Percentiles rank a stretch among this genome's conserved stretches.
Evolutionary conservation across 805 yeast genomes (phyloP).

Genomic region (Kazachstania africana): DNA sequence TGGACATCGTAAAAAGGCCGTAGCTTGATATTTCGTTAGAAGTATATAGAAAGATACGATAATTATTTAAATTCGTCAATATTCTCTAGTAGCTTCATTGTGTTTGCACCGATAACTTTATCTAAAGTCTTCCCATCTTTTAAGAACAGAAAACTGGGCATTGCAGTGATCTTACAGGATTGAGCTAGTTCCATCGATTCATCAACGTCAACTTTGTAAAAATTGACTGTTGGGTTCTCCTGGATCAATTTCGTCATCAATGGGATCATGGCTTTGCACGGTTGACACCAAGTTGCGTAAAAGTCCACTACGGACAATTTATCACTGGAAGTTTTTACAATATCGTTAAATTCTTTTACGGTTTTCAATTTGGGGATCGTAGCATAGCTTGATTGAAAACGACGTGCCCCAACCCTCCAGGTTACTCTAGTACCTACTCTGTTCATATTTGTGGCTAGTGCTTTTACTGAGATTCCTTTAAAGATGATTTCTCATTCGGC

Average conservation of each 20-base stretch:
- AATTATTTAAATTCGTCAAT: background rate
- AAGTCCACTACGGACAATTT: conserved; percentile 49
- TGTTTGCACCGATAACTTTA: conserved; percentile 53
- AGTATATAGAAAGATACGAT: no score
- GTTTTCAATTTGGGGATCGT: conserved; percentile 27
- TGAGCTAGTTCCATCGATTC: conserved; percentile 45
- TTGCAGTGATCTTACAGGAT: conserved; percentile 53
- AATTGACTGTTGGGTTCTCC: conserved; percentile 36
- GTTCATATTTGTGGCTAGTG: no score
- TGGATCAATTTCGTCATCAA: conserved; percentile 32
- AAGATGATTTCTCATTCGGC: no score
- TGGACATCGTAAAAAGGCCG: no score
- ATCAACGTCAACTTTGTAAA: conserved; percentile 66
- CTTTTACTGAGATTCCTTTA: no score
- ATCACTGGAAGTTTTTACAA: conserved; percentile 17
- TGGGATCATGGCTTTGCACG: conserved; percentile 66
- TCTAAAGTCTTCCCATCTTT: conserved; percentile 48
- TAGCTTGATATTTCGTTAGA: no score
- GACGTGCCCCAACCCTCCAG: no score
- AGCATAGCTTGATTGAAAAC: conserved; percentile 8
- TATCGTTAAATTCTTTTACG: conserved; percentile 27
- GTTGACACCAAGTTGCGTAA: conserved; percentile 69
- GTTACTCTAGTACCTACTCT: no score
- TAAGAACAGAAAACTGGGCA: conserved; percentile 64
- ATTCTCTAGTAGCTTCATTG: conserved; percentile 17